Evolutionary conservation across 129 eudicot genomes (phyloP).

Genomic region (Kitagawia praeruptora): DNA sequence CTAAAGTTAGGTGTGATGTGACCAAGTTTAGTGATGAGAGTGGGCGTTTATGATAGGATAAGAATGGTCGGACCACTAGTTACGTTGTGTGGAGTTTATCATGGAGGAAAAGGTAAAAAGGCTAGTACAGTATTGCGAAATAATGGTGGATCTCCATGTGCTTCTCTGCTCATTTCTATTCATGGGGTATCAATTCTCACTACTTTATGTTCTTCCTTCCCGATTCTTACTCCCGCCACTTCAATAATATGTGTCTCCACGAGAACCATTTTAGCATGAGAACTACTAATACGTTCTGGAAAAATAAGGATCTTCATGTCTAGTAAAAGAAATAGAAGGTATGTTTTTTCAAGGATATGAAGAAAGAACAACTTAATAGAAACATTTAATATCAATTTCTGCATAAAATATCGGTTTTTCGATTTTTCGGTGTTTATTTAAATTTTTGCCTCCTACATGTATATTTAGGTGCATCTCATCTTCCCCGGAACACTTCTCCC

Average conservation of each 20-base stretch:
- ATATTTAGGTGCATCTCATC: slow-evolving; percentile 21
- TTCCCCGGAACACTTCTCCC: slow-evolving; percentile 14
- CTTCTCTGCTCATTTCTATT: slow-evolving; percentile 27
- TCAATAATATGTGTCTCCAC: neutral
- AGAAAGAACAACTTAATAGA: no score
- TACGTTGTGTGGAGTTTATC: slow-evolving; percentile 17
- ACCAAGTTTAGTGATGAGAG: slow-evolving; percentile 18
- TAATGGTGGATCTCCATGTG: slow-evolving; percentile 32
- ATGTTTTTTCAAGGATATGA: no score
- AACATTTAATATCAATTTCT: no score
- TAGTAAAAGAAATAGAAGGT: neutral
- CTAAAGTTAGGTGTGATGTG: neutral
- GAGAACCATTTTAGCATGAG: neutral
- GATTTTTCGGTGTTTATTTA: no score
- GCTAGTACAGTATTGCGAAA: slow-evolving; percentile 6
- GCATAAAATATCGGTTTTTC: neutral
- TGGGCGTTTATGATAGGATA: slow-evolving; percentile 25
- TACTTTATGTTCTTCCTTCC: slow-evolving; percentile 1
- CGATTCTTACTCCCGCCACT: neutral
- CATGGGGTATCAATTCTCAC: slow-evolving; percentile 19
- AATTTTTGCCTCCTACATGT: neutral
- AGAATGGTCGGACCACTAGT: slow-evolving; percentile 27
- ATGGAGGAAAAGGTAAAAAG: neutral
- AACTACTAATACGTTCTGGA: neutral
- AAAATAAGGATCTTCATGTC: neutral